Base-by-base conservation (phyloP, 1,139 yeast species). In the Hyphopichia fennica region DNA sequence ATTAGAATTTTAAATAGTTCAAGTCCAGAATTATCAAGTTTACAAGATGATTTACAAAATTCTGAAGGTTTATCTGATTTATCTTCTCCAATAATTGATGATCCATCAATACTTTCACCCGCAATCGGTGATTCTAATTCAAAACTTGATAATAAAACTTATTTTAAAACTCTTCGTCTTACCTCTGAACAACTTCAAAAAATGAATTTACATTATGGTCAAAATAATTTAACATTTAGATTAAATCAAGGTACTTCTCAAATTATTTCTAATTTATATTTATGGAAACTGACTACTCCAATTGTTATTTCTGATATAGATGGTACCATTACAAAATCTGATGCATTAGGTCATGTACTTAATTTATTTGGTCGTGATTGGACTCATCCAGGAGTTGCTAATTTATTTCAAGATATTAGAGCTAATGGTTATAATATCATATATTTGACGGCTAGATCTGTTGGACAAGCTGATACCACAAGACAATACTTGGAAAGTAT, bases 361-460 rank as follows among this genome's bases (percentile, higher is more conserved):
- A 91, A 95, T 29, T 83, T 93, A 79, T 72, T 95, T 38, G 99
- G 99, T 2, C 79, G 90, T 52, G 99, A 95, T 66, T 95, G 99
- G 99, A 95, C 99, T 0, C 99, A 95, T 60, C 80, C 84, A 1
- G 99, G 99, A 19, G 99, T 95, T 34, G 96, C 97, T 2, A 84
- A 83, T 53, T 69, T 95, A 46, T 95, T 91, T 62, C 82, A 82
- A 22, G 99, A 95, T 62, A 93, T 95, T 48, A 62, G 77, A 37
- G 72, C 77, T 44, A 95, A 95, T 60, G 99, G 99, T 1, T 95
- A 93, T 68, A 90, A 93, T 57, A 84, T 95, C 43, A 77, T 95
- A 78, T 95, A 95, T 62, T 71, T 95, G 52, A 95, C 99, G 0
- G 96, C 99, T 0, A 75, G 99, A 52, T 85, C 96, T 6, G 96